These are phyloP conservation scores for Globisporangium paroecandrum DNA, from an alignment of 352 stramenopile genomes.

Conservation along the genomic window DNA sequence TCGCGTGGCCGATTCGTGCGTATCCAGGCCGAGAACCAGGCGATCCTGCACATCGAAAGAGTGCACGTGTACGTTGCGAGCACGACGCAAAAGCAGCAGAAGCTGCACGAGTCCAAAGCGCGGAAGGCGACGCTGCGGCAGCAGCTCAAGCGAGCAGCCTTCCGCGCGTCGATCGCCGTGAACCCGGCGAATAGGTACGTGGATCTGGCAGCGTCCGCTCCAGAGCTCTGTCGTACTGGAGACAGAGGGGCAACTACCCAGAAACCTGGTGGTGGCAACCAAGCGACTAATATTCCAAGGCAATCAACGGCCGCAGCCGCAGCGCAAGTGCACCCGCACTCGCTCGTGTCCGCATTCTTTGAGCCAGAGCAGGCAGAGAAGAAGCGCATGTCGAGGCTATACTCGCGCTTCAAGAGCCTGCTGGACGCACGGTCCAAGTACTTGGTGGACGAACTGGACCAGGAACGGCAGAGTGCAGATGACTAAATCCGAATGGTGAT, in stretches of 20 bases:
- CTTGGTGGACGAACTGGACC: constrained; percentile 10
- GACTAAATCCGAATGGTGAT: background rate
- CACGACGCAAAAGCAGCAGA: constrained; percentile 19
- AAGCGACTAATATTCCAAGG: background rate
- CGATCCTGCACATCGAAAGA: constrained; percentile 56
- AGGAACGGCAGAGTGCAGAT: background rate
- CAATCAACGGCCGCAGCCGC: constrained; percentile 2
- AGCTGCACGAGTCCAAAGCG: constrained; percentile 18
- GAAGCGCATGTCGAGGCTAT: constrained; percentile 55
- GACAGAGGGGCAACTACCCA: background rate
- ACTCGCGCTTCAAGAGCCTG: constrained; percentile 54
- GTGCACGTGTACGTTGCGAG: constrained; percentile 48
- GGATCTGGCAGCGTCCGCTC: background rate
- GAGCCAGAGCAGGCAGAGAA: constrained; percentile 53
- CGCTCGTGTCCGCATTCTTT: constrained; percentile 27
- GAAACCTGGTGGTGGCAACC: background rate
- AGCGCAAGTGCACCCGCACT: constrained; percentile 1
- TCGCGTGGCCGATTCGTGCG: constrained; percentile 60
- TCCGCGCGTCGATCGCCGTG: constrained; percentile 49
- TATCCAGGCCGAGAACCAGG: constrained; percentile 40
- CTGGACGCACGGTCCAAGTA: constrained; percentile 40
- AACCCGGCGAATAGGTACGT: constrained; percentile 11
- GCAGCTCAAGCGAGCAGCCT: constrained; percentile 51
- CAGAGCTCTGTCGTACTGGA: background rate
- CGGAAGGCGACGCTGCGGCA: constrained; percentile 24